Evolutionary conservation across 2,329 filamentous ascomycete species (phyloP).

Genomic region (Pestalotiopsis sp.): DNA sequence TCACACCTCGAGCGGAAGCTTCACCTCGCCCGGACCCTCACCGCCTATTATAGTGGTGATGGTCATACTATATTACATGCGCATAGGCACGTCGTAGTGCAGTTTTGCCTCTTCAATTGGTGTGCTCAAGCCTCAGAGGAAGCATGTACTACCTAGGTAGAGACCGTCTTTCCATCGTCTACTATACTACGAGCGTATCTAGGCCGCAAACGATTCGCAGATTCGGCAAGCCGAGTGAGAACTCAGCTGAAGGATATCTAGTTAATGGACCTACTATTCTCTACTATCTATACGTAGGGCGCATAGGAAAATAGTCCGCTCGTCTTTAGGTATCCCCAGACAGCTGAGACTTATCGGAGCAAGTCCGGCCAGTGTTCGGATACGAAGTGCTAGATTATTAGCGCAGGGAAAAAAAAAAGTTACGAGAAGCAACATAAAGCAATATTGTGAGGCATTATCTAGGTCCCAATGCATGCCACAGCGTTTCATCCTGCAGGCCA

Average conservation of each 20-base stretch:
- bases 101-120: not conserved
- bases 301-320: not conserved
- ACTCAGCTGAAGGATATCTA: not conserved
- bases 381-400: not conserved
- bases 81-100: not conserved
- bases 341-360: not conserved
- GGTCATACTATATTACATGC: not conserved
- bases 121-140: not conserved
- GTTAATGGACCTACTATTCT: not conserved
- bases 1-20: not conserved
- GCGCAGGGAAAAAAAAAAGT: not conserved
- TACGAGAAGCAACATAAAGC: not conserved
- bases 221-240: not conserved
- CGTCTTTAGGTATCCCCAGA: not conserved
- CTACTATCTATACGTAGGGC: not conserved
- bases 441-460: not conserved
- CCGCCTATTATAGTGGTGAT: not conserved
- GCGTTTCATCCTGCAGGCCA: not conserved
- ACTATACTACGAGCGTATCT: not conserved
- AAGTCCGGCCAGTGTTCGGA: not conserved
- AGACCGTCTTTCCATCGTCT: too few relatives aligned
- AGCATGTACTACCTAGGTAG: not conserved
- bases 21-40: not conserved
- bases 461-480: not conserved
- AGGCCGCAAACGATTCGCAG: not conserved